A percentile compares a stretch with the other conserved stretches of the same genome.
phyloP scores from a whole-genome alignment of 225 moss, liverwort and hornwort genomes.

The Rhytidiadelphus loreus region DNA sequence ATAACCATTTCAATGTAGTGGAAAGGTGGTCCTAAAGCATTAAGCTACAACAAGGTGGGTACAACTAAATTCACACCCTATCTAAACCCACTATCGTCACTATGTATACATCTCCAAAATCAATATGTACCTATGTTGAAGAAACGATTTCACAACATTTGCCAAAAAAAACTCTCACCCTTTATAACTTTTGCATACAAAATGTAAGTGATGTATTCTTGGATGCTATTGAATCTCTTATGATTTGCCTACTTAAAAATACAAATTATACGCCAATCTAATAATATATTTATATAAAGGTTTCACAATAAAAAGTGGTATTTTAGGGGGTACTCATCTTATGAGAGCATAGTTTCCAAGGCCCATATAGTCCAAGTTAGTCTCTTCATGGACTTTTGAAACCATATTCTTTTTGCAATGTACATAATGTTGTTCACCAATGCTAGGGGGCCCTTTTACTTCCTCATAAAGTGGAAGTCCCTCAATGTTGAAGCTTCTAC shows the following conservation, averaged over 20 bases:
- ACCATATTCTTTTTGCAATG: neutral
- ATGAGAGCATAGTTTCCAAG: neutral
- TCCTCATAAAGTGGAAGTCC: too few relatives aligned
- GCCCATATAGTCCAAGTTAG: neutral
- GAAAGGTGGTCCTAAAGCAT: neutral
- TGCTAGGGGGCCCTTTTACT: too few relatives aligned
- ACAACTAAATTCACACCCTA: accelerated
- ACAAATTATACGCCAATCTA: neutral
- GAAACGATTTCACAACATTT: neutral
- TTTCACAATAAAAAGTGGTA: neutral
- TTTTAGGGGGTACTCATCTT: accelerated
- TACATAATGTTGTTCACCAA: too few relatives aligned
- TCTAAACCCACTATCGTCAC: neutral
- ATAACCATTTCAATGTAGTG: neutral
- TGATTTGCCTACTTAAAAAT: neutral
- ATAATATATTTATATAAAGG: too few relatives aligned
- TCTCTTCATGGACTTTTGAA: neutral
- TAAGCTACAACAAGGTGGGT: accelerated
- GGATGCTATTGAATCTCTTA: accelerated
- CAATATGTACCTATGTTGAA: too few relatives aligned
- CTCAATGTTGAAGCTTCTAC: too few relatives aligned
- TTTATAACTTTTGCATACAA: neutral
- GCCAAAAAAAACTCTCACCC: accelerated
- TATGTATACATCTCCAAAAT: accelerated
- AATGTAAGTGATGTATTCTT: neutral